phyloP scores from a whole-genome alignment of 768 basidiomycete genomes.

The Lactarius hengduanensis region DNA sequence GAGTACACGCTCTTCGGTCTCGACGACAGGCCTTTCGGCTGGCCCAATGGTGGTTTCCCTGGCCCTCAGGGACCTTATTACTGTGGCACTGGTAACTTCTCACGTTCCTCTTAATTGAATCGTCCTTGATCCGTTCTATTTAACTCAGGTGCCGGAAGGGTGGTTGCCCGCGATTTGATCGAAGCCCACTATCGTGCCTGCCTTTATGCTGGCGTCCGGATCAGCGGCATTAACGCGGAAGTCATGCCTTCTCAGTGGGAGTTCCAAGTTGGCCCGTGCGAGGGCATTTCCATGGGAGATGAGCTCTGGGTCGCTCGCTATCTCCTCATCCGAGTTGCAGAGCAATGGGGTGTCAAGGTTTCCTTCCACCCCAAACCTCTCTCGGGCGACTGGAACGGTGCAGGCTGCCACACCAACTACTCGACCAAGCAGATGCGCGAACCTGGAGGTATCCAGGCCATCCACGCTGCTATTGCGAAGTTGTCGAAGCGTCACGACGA shows the following conservation, averaged over 20 bases:
- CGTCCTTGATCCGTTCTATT: slow-evolving; percentile 5
- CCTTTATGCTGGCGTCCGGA: slow-evolving; percentile 92
- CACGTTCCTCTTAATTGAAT: not conserved
- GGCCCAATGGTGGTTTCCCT: slow-evolving; percentile 99
- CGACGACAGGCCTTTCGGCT: slow-evolving; percentile 88
- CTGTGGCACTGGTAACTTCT: slow-evolving; percentile 88
- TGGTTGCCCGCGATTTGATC: slow-evolving; percentile 96
- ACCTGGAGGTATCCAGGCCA: slow-evolving; percentile 87
- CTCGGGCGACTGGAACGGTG: slow-evolving; percentile 98
- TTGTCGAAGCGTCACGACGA: slow-evolving; percentile 86
- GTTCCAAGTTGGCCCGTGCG: slow-evolving; percentile 99
- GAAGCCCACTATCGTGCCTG: slow-evolving; percentile 99
- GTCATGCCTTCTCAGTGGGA: slow-evolving; percentile 99
- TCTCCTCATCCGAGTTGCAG: slow-evolving; percentile 92
- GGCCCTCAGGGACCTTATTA: slow-evolving; percentile 99
- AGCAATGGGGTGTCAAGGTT: slow-evolving; percentile 96
- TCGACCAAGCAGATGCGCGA: slow-evolving; percentile 94
- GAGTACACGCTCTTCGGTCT: slow-evolving; percentile 97
- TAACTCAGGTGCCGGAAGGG: slow-evolving; percentile 85
- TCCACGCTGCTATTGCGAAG: slow-evolving; percentile 93
- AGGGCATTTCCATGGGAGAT: slow-evolving; percentile 98
- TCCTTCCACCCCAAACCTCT: slow-evolving; percentile 99
- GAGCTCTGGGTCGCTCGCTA: slow-evolving; percentile 99
- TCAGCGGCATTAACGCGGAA: slow-evolving; percentile 99
- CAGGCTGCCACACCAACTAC: slow-evolving; percentile 98